Evolutionary conservation across 2,329 filamentous ascomycete genomes (phyloP), one percentile per base, ranked within the genome.

Genomic region (Colletotrichum caudatum): DNA sequence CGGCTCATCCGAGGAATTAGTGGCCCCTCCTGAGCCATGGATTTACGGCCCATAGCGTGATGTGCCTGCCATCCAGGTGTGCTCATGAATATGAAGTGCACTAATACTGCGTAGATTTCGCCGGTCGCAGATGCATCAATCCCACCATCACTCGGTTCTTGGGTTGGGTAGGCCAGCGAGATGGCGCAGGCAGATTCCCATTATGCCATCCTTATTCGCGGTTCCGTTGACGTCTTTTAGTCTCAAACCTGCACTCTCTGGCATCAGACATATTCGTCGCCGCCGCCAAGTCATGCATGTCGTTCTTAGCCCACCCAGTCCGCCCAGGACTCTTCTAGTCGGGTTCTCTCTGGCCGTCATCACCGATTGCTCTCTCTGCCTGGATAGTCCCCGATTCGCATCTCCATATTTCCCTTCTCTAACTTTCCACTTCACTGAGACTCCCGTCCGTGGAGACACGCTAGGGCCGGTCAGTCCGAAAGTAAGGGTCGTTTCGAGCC

Each of bases 401-500:
- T 60, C 53, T 62, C 39, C 58, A 41, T 56, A 56, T 54, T 14
- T 33, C 35, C 53, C 54, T 44, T 57, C 48, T 61, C 37, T 29
- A 39, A 46, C 44, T 69, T 58, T 64, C 54, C 39, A 51, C 20
- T 53, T 26, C 44, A 26, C 29, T 54, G 59, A 72, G 59, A 53
- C 69, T 72, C 60, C 54, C 44, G 39, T 35, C 18, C 66, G 69
- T 69, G 65, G 60, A 72, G 66, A 69, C 67, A 58, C 66, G 67
- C 69, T 69, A 60, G 35, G 60, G 53, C 60, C 69, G 69, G 69
- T 44, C 54, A 64, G 69, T 64, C 69, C 69, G 69, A 72, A 57
- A 72, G 58, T 64, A 69, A 69, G 65, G 69, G 60, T 64, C 60
- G 66, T 72, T 51, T 60, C 66, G 69, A 69, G 66, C 69, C 69